Evolutionary conservation across 345 rosid species (phyloP).

Genomic region (Populus simonii): DNA sequence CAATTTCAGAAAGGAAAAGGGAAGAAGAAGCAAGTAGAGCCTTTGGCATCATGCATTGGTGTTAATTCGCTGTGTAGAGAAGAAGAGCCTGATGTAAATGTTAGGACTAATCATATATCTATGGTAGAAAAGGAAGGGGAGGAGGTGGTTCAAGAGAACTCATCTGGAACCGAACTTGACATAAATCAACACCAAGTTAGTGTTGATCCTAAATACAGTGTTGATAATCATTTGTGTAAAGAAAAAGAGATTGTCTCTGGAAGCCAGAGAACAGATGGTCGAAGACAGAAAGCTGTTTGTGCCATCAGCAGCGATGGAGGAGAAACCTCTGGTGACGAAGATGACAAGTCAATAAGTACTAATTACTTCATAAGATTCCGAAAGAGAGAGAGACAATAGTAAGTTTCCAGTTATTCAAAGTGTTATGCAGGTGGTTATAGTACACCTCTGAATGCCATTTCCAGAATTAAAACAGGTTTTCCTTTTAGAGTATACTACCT

Average conservation of each 20-base stretch:
- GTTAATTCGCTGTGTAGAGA: constrained; percentile 10
- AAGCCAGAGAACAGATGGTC: constrained; percentile 12
- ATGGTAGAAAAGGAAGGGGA: constrained; percentile 16
- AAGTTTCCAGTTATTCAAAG: constrained; percentile 16
- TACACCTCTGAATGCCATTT: not conserved
- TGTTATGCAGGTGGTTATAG: not conserved
- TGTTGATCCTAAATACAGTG: not conserved
- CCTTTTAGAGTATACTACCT: not conserved
- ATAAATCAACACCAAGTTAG: constrained; percentile 17
- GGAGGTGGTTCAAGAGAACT: constrained; percentile 6
- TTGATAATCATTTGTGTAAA: constrained; percentile 13
- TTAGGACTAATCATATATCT: constrained; percentile 1
- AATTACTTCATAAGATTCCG: constrained; percentile 7
- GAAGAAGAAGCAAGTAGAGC: constrained; percentile 9
- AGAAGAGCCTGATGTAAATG: constrained; percentile 17
- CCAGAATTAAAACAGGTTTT: not conserved
- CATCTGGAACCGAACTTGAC: constrained; percentile 16
- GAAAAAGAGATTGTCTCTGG: constrained; percentile 1
- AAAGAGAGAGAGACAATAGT: constrained; percentile 15
- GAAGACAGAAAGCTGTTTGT: constrained; percentile 17
- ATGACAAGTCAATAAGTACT: constrained; percentile 16
- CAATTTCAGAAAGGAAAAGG: constrained; percentile 11
- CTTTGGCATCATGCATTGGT: constrained; percentile 11
- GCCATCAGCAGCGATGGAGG: constrained; percentile 4
- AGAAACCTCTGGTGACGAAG: constrained; percentile 14